Evolutionary conservation across 805 yeast species (phyloP).

Genomic region (Ogataea neopini): DNA sequence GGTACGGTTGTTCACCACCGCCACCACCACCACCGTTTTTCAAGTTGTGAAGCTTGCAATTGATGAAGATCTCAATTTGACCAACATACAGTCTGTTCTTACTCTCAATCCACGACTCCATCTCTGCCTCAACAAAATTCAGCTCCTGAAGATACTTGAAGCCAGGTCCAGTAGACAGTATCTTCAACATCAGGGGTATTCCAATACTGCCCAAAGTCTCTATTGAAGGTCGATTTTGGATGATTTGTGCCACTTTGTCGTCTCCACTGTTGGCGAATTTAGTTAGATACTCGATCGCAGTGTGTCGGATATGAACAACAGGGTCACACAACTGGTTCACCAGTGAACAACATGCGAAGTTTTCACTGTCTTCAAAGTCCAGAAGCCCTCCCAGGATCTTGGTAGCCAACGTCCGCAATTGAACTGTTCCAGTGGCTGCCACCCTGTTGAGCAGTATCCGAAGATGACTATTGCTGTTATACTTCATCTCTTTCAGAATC

Average conservation of each 20-base stretch:
- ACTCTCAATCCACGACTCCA: conserved; percentile 63
- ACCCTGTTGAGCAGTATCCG: conserved; percentile 67
- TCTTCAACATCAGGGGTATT: conserved; percentile 53
- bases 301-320: conserved; percentile 51
- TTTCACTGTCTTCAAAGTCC: conserved; percentile 34
- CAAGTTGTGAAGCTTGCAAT: conserved; percentile 22
- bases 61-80: conserved; percentile 45
- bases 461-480: conserved; percentile 56
- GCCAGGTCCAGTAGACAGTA: conserved; percentile 68
- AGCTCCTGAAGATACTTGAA: conserved; percentile 60
- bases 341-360: conserved; percentile 54
- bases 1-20: conserved; percentile 46
- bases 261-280: conserved; percentile 46
- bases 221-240: conserved; percentile 56
- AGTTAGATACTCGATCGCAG: conserved; percentile 57
- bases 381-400: conserved; percentile 47
- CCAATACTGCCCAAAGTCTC: conserved; percentile 38
- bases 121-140: conserved; percentile 63
- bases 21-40: conserved; percentile 10
- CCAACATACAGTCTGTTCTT: conserved; percentile 48
- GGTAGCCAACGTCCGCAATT: conserved; percentile 59
- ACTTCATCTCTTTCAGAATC: conserved; percentile 63
- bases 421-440: conserved; percentile 52
- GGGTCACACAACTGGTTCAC: conserved; percentile 72
- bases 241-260: conserved; percentile 50